Evolutionary conservation across 1,284 basidiomycete species (phyloP), one percentile per base, ranked within the genome.

Genomic region (Fomes fomentarius): DNA sequence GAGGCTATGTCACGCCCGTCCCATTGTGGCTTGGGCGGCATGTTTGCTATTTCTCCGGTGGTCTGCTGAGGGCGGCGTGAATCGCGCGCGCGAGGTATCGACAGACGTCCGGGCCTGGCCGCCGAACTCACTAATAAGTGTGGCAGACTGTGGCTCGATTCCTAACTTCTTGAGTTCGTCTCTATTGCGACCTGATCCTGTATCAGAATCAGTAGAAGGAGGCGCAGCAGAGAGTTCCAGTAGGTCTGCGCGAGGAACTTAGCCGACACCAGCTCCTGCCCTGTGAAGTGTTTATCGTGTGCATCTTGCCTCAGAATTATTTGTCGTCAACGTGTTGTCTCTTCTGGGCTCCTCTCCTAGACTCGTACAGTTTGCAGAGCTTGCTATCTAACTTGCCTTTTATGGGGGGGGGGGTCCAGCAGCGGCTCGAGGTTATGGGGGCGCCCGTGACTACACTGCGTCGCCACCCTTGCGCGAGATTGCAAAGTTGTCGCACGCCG

Each of bases 381-480:
- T n/a, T n/a, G n/a, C n/a, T n/a, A n/a, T n/a, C n/a, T n/a, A n/a
- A 42, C 30, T 21, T 47, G 19, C 45, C 50, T 34, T 8, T 44
- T 44, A 19, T 30, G 37, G 17, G 28, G 41, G 17, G 3, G n/a
- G 22, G 30, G n/a, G 17, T 28, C n/a, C 21, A 19, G 19, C 30
- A 14, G 31, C 38, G 17, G 35, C 7, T 30, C 28, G 28, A 12
- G 28, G 12, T 7, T 30, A 12, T 30, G n/a, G n/a, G n/a, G n/a
- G n/a, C n/a, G n/a, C n/a, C n/a, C n/a, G n/a, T n/a, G n/a, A n/a
- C n/a, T n/a, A n/a, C n/a, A n/a, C n/a, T n/a, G n/a, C n/a, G 45
- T 53, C 60, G 60, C 43, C 54, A 61, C 56, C 35, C 34, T 56
- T 50, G 54, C 60, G 57, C 40, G 50, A 52, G 54, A 61, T 61